Evolutionary conservation across 2,329 filamentous ascomycete genomes (phyloP).

Genomic region (Ilyonectria mors-panacis): DNA sequence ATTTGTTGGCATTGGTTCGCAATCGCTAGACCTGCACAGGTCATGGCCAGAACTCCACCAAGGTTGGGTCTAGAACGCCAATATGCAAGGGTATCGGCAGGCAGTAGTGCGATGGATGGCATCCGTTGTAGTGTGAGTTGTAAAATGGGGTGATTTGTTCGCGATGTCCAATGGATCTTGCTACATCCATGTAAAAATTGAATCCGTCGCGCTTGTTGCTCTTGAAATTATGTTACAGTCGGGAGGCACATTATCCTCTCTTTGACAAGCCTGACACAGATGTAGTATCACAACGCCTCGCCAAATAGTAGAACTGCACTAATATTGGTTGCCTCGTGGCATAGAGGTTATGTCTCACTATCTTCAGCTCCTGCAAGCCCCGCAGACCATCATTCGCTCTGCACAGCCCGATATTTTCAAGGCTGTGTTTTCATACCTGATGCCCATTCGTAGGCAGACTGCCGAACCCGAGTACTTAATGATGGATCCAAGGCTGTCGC

Average conservation of each 20-base stretch:
- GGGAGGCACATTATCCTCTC: not conserved
- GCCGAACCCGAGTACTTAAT: not conserved
- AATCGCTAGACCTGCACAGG: too few relatives aligned
- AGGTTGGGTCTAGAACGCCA: not conserved
- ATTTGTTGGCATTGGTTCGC: too few relatives aligned
- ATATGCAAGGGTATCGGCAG: not conserved
- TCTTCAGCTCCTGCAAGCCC: conserved; percentile 16
- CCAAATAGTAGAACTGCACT: not conserved
- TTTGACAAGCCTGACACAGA: too few relatives aligned
- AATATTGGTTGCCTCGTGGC: conserved; percentile 10
- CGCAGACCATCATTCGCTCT: not conserved
- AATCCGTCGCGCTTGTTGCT: not conserved
- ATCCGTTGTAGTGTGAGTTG: not conserved
- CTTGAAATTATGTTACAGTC: not conserved
- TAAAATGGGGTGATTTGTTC: not conserved
- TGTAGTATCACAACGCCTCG: not conserved
- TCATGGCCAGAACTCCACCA: not conserved
- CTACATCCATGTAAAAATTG: not conserved
- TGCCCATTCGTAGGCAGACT: not conserved
- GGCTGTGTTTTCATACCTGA: not conserved
- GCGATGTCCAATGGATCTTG: not conserved
- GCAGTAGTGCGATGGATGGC: not conserved
- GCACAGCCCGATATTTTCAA: not conserved
- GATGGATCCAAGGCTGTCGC: not conserved
- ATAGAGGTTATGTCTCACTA: conserved; percentile 2